phyloP scores from a whole-genome alignment of 768 basidiomycete species.

The Fomitopsis pulvina region DNA sequence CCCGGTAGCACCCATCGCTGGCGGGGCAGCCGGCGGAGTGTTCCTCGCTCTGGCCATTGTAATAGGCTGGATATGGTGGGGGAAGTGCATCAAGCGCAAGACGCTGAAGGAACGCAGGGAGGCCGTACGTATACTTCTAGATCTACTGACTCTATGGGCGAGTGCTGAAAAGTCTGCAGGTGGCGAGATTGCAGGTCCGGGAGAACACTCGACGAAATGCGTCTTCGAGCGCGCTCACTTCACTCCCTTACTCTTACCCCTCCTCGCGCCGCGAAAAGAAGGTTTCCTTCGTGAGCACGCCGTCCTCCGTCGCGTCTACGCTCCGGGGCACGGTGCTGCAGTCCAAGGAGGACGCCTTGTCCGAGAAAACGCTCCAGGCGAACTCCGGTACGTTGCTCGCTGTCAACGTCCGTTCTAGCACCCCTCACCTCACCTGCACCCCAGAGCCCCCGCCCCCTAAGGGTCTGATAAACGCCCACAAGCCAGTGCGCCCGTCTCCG shows the following conservation, averaged over 20 bases:
- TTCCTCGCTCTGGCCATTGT: conserved; percentile 37
- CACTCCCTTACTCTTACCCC: background rate
- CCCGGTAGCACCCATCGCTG: conserved; percentile 45
- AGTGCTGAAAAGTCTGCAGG: conserved; percentile 9
- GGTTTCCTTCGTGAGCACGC: conserved; percentile 32
- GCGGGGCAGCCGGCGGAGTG: conserved; percentile 42
- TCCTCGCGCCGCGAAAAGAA: conserved; percentile 21
- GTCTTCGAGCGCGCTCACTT: background rate
- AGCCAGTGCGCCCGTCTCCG: conserved; percentile 11
- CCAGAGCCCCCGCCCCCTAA: background rate
- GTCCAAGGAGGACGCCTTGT: background rate
- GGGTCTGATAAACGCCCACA: background rate
- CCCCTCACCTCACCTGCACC: no score
- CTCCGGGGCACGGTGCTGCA: conserved; percentile 4
- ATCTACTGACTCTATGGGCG: background rate
- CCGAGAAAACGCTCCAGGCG: background rate
- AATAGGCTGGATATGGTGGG: conserved; percentile 42
- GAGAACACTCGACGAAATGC: conserved; percentile 40
- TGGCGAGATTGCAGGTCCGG: conserved; percentile 22
- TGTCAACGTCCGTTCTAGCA: no score
- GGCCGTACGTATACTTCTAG: conserved; percentile 18
- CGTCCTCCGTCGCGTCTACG: conserved; percentile 10
- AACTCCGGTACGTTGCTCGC: background rate
- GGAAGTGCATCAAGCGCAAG: conserved; percentile 32
- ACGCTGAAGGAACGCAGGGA: conserved; percentile 26